These are phyloP conservation scores for Phytophthora agathidicida DNA, from an alignment of 352 stramenopile species.

Conservation along the genomic window DNA sequence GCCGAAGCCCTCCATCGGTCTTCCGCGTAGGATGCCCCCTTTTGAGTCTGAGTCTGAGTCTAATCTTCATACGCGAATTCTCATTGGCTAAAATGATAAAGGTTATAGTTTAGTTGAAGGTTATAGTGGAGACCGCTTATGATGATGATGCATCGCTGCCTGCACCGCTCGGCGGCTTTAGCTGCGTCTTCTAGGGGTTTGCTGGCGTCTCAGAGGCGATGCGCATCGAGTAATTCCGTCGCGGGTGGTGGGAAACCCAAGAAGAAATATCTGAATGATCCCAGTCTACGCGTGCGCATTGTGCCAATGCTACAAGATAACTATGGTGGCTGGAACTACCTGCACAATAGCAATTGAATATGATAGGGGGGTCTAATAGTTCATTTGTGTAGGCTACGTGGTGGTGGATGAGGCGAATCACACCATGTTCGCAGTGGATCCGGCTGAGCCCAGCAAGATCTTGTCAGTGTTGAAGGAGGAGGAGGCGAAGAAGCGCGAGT, in stretches of 20 bases:
- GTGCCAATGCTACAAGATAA: conserved; percentile 87
- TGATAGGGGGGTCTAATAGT: neutral
- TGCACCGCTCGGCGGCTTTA: conserved; percentile 4
- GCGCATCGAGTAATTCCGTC: neutral
- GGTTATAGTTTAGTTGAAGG: neutral
- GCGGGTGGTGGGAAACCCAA: conserved; percentile 22
- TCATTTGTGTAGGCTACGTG: conserved; percentile 57
- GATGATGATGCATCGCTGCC: conserved; percentile 9
- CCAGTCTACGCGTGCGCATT: conserved; percentile 82
- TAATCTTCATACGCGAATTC: too few relatives aligned
- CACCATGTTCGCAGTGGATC: conserved; percentile 84
- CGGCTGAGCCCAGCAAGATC: conserved; percentile 69
- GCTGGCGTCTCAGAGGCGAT: neutral
- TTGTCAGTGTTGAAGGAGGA: conserved; percentile 74
- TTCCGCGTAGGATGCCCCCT: conserved; percentile 14
- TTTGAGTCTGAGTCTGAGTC: neutral
- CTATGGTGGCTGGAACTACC: conserved; percentile 76
- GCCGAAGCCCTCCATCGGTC: conserved; percentile 83
- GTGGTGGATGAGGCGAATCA: conserved; percentile 85
- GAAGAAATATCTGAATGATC: conserved; percentile 73
- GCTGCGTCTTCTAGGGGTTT: neutral
- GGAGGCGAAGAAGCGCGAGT: conserved; percentile 68
- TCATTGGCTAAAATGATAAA: too few relatives aligned
- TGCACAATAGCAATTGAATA: neutral
- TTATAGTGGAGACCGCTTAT: conserved; percentile 1